Percentiles rank a stretch among this genome's conserved stretches.
These are phyloP conservation scores for Komagataella phaffii DNA, from an alignment of 805 yeast species.

Conservation along the genomic window DNA sequence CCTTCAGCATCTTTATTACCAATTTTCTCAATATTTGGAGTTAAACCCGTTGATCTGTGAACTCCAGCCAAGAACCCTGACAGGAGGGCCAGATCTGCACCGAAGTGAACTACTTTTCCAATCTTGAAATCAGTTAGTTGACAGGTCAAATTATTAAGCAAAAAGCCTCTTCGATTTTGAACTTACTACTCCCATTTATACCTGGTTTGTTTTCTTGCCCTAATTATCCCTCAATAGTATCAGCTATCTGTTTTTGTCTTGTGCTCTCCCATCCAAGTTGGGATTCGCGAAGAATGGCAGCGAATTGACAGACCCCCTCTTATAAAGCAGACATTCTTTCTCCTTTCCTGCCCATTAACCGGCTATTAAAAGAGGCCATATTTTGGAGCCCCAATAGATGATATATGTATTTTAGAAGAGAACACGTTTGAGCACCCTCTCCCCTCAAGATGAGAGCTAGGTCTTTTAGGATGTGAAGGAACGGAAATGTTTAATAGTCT, in stretches of 20 bases:
- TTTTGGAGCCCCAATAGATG: background rate
- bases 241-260: background rate
- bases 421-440: background rate
- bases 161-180: background rate
- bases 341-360: background rate
- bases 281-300: background rate
- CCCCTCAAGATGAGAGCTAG: background rate
- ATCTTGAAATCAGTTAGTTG: conserved; percentile 14
- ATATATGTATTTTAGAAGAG: background rate
- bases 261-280: background rate
- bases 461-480: background rate
- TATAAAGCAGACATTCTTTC: background rate
- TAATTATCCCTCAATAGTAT: background rate
- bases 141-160: background rate
- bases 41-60: conserved; percentile 57
- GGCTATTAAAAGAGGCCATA: background rate
- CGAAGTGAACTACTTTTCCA: conserved; percentile 42
- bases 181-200: background rate
- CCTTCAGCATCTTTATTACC: conserved; percentile 31
- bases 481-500: background rate
- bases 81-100: conserved; percentile 45
- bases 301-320: background rate
- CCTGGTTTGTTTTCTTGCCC: background rate
- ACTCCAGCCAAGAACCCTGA: conserved; percentile 65
- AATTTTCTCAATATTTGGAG: conserved; percentile 38